Conservation (phyloP, 805 yeast genomes). For the Ogataea methylovora region DNA sequence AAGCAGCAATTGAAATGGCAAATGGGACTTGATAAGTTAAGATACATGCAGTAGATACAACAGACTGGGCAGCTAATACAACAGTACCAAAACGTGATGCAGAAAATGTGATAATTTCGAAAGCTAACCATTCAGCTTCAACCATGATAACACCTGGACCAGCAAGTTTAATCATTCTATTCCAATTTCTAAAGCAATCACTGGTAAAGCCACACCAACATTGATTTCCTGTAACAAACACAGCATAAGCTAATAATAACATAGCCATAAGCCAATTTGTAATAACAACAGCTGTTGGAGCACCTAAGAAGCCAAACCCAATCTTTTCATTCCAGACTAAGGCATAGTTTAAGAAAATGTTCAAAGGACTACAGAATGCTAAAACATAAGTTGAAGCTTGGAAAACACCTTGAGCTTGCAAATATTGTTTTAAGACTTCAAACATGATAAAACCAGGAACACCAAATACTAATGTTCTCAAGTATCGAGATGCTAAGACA, state of each 20-base stretch:
- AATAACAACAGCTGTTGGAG: slow-evolving; percentile 66
- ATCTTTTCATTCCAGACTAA: slow-evolving; percentile 57
- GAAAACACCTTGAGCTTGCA: slow-evolving; percentile 73
- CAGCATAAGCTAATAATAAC: slow-evolving; percentile 41
- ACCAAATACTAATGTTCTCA: slow-evolving; percentile 51
- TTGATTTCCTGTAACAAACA: slow-evolving; percentile 34
- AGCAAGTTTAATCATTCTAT: slow-evolving; percentile 53
- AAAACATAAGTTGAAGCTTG: slow-evolving; percentile 74
- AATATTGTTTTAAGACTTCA: slow-evolving; percentile 65
- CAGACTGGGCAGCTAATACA: slow-evolving; percentile 67
- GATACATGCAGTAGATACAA: slow-evolving; percentile 60
- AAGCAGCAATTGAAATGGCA: slow-evolving; percentile 67
- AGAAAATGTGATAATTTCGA: slow-evolving; percentile 63
- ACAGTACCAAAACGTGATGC: slow-evolving; percentile 60
- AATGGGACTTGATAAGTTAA: slow-evolving; percentile 69
- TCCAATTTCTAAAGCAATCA: slow-evolving; percentile 50
- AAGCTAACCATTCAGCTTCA: slow-evolving; percentile 72
- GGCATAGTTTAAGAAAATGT: slow-evolving; percentile 56
- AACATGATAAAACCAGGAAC: slow-evolving; percentile 62
- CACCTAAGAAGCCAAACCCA: slow-evolving; percentile 64
- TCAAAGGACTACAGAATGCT: slow-evolving; percentile 65
- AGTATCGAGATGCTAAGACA: slow-evolving; percentile 48
- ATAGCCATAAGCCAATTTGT: slow-evolving; percentile 67
- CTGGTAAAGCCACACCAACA: slow-evolving; percentile 29
- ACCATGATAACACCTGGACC: slow-evolving; percentile 74